Evolutionary conservation across 1,139 yeast species (phyloP), one percentile per base, ranked within the genome.

Genomic region (Hanseniaspora sp.): DNA sequence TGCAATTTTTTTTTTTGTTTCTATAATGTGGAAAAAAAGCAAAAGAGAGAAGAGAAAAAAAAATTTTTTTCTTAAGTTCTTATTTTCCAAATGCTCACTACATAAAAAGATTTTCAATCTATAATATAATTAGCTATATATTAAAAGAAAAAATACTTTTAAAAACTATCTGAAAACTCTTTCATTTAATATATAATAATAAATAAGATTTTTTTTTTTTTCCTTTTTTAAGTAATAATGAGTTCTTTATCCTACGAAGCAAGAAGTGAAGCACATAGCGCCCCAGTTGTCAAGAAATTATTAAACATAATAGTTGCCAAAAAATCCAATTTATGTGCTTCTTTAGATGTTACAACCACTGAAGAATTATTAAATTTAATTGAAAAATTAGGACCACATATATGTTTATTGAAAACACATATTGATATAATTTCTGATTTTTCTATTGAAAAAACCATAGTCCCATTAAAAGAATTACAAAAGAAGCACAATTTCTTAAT

Each of bases 381-480:
- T 38, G 96, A 90, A 57, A 74, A 74, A 56, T 74, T 92, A 55
- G 99, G 97, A 0, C 98, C 98, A 7, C 81, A 79, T 67, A 85
- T 94, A 56, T 92, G 96, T 69, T 72, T 92, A 55, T 87, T 88
- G 52, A 94, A 94, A 72, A 88, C 97, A 6, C 99, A 94, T 67
- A 82, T 92, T 57, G 99, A 94, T 68, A 86, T 90, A 56, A 74
- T 94, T 53, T 87, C 83, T 57, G 98, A 94, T 67, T 94, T 90
- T 68, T 72, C 86, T 0, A 83, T 81, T 64, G 95, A 86, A 56
- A 78, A 76, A 1, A 88, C 97, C 0, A 77, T 92, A 33, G 68
- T 69, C 11, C 97, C 96, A 4, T 71, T 94, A 59, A 69, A 83
- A 58, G 79, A 68, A 56, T 72, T 90, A 37, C 79, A 95, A 8